These are phyloP conservation scores for Aethionema arabicum DNA, from an alignment of 345 rosid species.

Conservation along the genomic window DNA sequence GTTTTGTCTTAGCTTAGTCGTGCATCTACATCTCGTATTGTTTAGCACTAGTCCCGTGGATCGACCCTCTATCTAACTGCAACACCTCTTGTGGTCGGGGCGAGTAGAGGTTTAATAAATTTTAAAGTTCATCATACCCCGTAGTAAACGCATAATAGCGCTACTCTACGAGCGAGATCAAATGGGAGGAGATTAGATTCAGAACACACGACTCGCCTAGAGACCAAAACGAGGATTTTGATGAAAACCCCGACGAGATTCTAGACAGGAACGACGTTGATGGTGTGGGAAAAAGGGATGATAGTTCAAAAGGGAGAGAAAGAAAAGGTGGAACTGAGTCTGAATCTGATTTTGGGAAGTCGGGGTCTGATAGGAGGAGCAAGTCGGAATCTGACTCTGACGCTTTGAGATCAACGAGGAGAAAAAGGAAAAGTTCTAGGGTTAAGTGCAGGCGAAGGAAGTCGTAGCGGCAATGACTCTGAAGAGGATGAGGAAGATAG, in stretches of 20 bases:
- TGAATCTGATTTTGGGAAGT: conserved; percentile 44
- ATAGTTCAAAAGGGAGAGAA: conserved; percentile 37
- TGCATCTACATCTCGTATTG: no score
- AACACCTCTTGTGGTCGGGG: no score
- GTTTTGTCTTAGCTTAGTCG: no score
- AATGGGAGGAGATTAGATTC: no score
- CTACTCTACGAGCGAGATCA: no score
- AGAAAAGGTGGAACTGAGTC: conserved; percentile 27
- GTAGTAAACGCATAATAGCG: no score
- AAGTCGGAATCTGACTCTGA: conserved; percentile 48
- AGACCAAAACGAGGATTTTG: conserved; percentile 45
- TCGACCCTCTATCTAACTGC: no score
- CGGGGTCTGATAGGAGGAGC: conserved; percentile 32
- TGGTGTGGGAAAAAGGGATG: conserved; percentile 34
- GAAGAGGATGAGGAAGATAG: conserved; percentile 46
- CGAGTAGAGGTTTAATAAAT: no score
- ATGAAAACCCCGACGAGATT: conserved; percentile 49
- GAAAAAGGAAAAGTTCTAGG: conserved; percentile 38
- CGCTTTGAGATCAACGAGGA: conserved; percentile 45
- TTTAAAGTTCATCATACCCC: no score
- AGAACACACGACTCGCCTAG: no score
- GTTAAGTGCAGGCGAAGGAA: conserved; percentile 32
- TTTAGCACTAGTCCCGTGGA: no score
- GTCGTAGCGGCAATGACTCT: conserved; percentile 44
- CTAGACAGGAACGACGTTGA: conserved; percentile 40